phyloP scores from a whole-genome alignment of 176 grass and related monocot species.

The Eleusine indica region DNA sequence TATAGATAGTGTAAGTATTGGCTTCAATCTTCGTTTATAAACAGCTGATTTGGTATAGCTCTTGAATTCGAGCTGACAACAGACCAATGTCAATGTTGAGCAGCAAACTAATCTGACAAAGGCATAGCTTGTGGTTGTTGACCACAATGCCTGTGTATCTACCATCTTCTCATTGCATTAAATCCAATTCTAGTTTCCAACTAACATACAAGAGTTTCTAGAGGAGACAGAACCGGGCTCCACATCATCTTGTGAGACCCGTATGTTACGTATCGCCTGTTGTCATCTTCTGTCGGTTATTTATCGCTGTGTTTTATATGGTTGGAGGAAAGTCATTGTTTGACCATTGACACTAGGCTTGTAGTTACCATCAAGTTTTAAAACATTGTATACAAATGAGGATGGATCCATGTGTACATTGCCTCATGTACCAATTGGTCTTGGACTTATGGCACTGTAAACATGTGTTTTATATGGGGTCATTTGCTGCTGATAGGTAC shows the following conservation, averaged over 20 bases:
- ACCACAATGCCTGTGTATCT: not conserved
- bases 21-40: slow-evolving; percentile 5
- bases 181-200: not conserved
- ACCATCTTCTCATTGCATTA: slow-evolving; percentile 20
- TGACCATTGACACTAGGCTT: not conserved
- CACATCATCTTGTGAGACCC: not conserved
- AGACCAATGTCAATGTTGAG: not conserved
- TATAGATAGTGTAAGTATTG: not conserved
- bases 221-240: not conserved
- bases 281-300: not conserved
- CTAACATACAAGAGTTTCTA: not conserved
- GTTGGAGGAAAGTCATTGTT: slow-evolving; percentile 8
- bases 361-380: slow-evolving; percentile 1
- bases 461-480: not conserved
- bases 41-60: slow-evolving; percentile 13
- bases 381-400: not conserved
- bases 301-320: not conserved
- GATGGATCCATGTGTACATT: not conserved
- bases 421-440: not conserved
- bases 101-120: not conserved
- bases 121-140: not conserved
- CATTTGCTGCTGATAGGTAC: not conserved
- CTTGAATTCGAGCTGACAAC: not conserved
- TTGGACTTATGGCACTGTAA: slow-evolving; percentile 20
- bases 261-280: not conserved